Percentiles rank a stretch among this genome's conserved stretches.
phyloP scores from a whole-genome alignment of 176 grass and related monocot genomes.

The Typha latifolia region DNA sequence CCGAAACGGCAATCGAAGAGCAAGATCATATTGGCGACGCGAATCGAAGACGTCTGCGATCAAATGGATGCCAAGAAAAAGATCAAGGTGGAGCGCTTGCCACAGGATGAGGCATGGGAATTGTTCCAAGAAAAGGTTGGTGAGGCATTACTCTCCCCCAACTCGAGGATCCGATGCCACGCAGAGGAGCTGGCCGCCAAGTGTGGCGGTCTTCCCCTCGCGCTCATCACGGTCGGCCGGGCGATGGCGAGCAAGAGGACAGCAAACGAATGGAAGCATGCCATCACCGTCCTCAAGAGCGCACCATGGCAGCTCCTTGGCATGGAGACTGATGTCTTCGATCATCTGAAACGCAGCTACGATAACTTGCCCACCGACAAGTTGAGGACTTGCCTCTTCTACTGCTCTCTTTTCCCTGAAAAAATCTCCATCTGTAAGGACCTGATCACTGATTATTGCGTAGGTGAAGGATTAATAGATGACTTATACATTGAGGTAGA shows the following conservation, averaged over 20 bases:
- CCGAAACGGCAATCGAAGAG: constrained; percentile 54
- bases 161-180: constrained; percentile 35
- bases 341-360: constrained; percentile 64
- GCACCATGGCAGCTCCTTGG: constrained; percentile 82
- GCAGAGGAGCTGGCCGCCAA: constrained; percentile 41
- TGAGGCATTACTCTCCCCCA: constrained; percentile 31
- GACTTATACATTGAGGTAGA: constrained; percentile 76
- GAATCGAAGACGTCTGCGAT: constrained; percentile 84
- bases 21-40: constrained; percentile 79
- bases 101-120: constrained; percentile 50
- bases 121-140: constrained; percentile 75
- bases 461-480: constrained; percentile 84
- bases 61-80: constrained; percentile 72
- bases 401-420: constrained; percentile 74
- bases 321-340: constrained; percentile 56
- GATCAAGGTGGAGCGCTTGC: constrained; percentile 67
- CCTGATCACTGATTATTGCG: constrained; percentile 76
- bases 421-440: constrained; percentile 69
- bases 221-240: constrained; percentile 63
- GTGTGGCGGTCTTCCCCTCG: constrained; percentile 74
- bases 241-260: constrained; percentile 84
- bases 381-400: constrained; percentile 20
- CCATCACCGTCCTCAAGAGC: constrained; percentile 61
- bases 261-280: constrained; percentile 79
- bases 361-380: constrained; percentile 57